Percentiles rank a stretch among this genome's conserved stretches.
Evolutionary conservation across 805 yeast genomes (phyloP).

Genomic region (Yarrowia sp.): DNA sequence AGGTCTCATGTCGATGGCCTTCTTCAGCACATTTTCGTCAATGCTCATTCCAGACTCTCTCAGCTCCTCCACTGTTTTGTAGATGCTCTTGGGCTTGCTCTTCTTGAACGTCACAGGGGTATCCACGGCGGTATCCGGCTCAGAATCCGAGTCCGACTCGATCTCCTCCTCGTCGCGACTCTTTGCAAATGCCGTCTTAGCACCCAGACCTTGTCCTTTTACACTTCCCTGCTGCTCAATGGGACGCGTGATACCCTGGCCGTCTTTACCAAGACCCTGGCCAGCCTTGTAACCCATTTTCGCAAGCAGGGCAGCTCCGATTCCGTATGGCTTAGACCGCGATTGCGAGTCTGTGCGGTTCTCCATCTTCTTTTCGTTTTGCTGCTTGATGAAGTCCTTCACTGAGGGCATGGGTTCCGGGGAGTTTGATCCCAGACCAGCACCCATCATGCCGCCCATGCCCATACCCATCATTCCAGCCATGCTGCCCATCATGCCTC

Average conservation of each 20-base stretch:
- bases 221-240: conserved; percentile 68
- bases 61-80: conserved; percentile 36
- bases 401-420: conserved; percentile 12
- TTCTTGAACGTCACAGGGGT: conserved; percentile 1
- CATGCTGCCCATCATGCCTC: not conserved
- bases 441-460: not conserved
- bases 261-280: conserved; percentile 72
- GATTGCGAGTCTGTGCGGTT: not conserved
- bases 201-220: conserved; percentile 65
- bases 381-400: conserved; percentile 6
- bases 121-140: not conserved
- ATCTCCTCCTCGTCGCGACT: not conserved
- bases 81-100: conserved; percentile 31
- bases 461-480: not conserved
- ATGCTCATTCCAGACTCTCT: conserved; percentile 36
- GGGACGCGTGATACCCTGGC: conserved; percentile 77
- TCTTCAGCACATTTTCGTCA: conserved; percentile 8
- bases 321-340: conserved; percentile 55
- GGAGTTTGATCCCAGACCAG: not conserved
- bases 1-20: conserved; percentile 9
- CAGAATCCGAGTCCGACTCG: conserved; percentile 1
- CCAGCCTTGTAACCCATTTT: conserved; percentile 89
- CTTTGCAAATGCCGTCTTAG: not conserved
- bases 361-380: conserved; percentile 16
- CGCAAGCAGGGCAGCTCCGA: conserved; percentile 74